Conservation (phyloP, 75 land plant species). For the Selaginella tamariscina region DNA sequence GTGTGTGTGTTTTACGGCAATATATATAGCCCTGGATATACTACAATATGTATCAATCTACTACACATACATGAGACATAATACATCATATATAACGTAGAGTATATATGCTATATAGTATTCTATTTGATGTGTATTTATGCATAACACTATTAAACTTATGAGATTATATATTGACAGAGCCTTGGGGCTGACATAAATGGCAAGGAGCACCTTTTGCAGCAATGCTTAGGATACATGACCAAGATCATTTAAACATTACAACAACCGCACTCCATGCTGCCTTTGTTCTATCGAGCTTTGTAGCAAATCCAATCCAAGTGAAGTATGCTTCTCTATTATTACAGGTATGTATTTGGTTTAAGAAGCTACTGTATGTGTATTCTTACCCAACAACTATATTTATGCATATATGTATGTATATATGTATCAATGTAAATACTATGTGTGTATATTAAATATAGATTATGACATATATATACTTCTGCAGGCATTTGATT, state of each 20-base stretch:
- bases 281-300: constrained; percentile 34
- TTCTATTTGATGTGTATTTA: neutral
- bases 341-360: constrained; percentile 76
- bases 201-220: constrained; percentile 78
- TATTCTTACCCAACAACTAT: no score
- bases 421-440: no score
- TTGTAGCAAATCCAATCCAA: constrained; percentile 45
- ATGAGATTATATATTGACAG: constrained; percentile 25
- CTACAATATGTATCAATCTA: no score
- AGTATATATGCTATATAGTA: neutral
- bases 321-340: constrained; percentile 55
- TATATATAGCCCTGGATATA: no score
- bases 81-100: no score
- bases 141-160: no score
- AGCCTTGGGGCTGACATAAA: constrained; percentile 59
- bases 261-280: constrained; percentile 37
- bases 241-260: constrained; percentile 21
- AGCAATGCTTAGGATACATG: constrained; percentile 53
- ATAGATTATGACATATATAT: no score
- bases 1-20: no score
- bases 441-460: no score
- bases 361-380: no score
- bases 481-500: constrained; percentile 53
- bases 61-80: no score
- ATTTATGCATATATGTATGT: no score